phyloP scores from a whole-genome alignment of 2,329 filamentous ascomycete genomes.

The Ceratocystis lukuohia region DNA sequence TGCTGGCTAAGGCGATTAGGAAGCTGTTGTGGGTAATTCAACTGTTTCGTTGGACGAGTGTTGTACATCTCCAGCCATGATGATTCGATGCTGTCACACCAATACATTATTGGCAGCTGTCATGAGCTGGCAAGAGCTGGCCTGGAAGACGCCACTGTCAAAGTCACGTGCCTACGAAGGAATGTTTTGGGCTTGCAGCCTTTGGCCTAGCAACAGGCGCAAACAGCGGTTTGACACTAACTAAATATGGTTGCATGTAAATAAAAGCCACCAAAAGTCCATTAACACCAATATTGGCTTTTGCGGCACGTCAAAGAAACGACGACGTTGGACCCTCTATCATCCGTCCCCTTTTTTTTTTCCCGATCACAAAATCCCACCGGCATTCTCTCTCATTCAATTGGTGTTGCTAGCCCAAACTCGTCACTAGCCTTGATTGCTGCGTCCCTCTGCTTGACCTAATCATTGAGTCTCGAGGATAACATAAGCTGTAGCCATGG shows the following conservation, averaged over 20 bases:
- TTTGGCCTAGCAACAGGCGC: slow-evolving; percentile 7
- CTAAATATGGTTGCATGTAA: neutral
- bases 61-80: neutral
- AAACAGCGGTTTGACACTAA: neutral
- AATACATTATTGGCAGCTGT: neutral
- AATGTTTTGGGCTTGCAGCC: neutral
- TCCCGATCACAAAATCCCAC: neutral
- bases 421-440: neutral
- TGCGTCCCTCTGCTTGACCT: neutral
- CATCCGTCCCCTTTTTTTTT: neutral
- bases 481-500: slow-evolving; percentile 44
- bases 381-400: neutral
- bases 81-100: neutral
- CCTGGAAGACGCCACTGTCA: neutral
- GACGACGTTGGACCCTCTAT: neutral
- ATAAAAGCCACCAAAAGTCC: slow-evolving; percentile 8
- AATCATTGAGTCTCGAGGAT: neutral
- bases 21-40: no score
- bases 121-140: neutral
- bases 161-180: neutral
- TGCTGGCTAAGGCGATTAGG: neutral
- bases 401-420: neutral
- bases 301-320: neutral
- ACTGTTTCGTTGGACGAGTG: no score
- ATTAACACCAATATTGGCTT: neutral